phyloP scores from a whole-genome alignment of 2,329 filamentous ascomycete species.

The Rutstroemia sp. region DNA sequence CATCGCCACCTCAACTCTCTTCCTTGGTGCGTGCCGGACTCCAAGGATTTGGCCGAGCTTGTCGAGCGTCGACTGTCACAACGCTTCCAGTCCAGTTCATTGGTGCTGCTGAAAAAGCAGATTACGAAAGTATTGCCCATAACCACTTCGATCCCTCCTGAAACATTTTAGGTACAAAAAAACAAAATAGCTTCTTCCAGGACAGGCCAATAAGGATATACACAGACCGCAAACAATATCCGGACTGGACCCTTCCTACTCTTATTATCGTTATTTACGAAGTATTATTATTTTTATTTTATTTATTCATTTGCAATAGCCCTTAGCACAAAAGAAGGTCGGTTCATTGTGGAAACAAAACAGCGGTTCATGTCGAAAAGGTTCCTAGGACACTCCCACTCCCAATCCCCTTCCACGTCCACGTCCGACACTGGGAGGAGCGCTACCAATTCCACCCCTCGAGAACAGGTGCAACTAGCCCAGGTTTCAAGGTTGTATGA shows the following conservation, averaged over 20 bases:
- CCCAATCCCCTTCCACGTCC: not conserved
- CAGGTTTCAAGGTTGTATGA: conserved; percentile 28
- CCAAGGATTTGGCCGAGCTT: conserved; percentile 1
- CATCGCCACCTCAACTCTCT: conserved; percentile 5
- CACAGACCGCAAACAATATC: not conserved
- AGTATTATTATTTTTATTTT: not conserved
- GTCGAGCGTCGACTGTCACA: not conserved
- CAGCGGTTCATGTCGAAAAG: conserved; percentile 24
- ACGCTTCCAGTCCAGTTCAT: not conserved
- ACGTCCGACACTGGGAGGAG: conserved; percentile 3
- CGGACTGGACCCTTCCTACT: no score
- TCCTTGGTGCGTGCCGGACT: conserved; percentile 1
- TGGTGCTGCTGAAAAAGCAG: not conserved
- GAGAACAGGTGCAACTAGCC: conserved; percentile 17
- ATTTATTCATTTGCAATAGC: not conserved
- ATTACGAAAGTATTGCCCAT: not conserved
- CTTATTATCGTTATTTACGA: not conserved
- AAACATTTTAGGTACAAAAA: not conserved
- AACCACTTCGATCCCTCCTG: not conserved
- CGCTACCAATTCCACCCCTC: conserved; percentile 4
- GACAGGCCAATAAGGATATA: not conserved
- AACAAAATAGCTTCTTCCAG: not conserved
- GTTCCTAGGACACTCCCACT: conserved; percentile 13
- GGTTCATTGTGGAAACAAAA: not conserved
- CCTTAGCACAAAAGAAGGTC: not conserved